Evolutionary conservation across 1,284 basidiomycete species (phyloP).

Genomic region (Cutaneotrichosporon cavernicola): DNA sequence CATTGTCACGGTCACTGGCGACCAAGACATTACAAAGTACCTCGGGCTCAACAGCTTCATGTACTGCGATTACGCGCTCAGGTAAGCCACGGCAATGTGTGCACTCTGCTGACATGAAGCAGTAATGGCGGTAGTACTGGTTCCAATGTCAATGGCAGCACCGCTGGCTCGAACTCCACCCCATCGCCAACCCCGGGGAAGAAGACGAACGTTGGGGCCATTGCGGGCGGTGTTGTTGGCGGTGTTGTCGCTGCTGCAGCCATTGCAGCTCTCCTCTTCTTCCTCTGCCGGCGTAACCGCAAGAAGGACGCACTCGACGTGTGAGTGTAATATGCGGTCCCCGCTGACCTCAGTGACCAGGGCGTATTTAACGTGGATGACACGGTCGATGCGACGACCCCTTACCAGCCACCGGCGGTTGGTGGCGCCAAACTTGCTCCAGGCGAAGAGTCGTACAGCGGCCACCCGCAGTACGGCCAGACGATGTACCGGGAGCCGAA

Average conservation of each 20-base stretch:
- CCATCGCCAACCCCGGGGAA: background rate
- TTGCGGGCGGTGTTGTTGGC: conserved; percentile 53
- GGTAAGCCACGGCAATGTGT: background rate
- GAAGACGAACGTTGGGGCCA: conserved; percentile 41
- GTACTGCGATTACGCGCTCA: background rate
- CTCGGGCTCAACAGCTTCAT: background rate
- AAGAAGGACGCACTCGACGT: background rate
- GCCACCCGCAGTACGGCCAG: background rate
- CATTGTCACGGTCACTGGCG: conserved; percentile 1
- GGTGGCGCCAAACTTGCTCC: background rate
- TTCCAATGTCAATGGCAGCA: background rate
- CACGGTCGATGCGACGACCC: conserved; percentile 3
- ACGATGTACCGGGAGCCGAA: conserved; percentile 3
- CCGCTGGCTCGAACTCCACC: background rate
- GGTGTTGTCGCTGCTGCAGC: conserved; percentile 45
- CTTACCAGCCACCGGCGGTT: background rate
- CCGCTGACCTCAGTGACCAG: background rate
- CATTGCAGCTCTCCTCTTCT: conserved; percentile 42
- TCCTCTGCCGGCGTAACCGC: conserved; percentile 37
- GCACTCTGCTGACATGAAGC: background rate
- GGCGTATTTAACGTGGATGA: conserved; percentile 4
- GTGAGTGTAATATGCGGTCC: background rate
- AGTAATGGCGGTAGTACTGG: background rate
- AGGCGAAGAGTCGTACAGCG: background rate
- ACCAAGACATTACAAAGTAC: background rate